These are phyloP conservation scores for Yamadazyma atmosphaerica DNA, from an alignment of 1,139 yeast genomes.

Conservation along the genomic window DNA sequence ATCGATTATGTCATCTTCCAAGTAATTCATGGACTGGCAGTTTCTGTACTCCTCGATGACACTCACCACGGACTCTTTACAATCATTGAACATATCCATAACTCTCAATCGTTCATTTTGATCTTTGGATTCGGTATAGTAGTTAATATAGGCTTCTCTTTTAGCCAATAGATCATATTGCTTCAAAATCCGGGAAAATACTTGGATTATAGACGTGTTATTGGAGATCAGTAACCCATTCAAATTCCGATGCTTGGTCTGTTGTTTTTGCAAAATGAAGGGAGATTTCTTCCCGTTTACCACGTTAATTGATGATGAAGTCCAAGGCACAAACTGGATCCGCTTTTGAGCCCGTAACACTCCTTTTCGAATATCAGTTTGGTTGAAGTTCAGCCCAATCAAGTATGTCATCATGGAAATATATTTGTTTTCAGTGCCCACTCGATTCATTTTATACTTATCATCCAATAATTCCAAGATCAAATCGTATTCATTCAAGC, in stretches of 20 bases:
- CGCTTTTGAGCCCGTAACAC: conserved; percentile 75
- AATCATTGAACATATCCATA: conserved; percentile 75
- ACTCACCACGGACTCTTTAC: conserved; percentile 68
- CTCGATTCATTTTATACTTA: conserved; percentile 70
- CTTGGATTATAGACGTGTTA: conserved; percentile 66
- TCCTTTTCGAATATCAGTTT: conserved; percentile 78
- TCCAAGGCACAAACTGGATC: conserved; percentile 83
- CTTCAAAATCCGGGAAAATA: conserved; percentile 64
- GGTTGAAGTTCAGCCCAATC: conserved; percentile 66
- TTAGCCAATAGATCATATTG: conserved; percentile 82
- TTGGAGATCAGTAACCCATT: conserved; percentile 81
- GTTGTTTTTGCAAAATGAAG: conserved; percentile 28
- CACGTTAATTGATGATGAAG: conserved; percentile 76
- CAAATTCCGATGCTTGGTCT: conserved; percentile 30
- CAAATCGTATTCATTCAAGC: conserved; percentile 83
- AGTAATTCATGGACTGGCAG: conserved; percentile 56
- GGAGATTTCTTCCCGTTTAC: conserved; percentile 79
- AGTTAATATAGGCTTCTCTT: conserved; percentile 82
- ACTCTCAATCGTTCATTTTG: conserved; percentile 43
- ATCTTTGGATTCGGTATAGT: conserved; percentile 61
- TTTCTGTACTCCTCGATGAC: conserved; percentile 72
- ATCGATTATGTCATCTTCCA: conserved; percentile 39
- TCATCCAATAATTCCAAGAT: conserved; percentile 80
- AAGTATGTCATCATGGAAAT: conserved; percentile 74
- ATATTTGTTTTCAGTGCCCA: conserved; percentile 35